Evolutionary conservation across 208 protist genomes (phyloP).

Genomic region (Sergeia podlipaevii): DNA sequence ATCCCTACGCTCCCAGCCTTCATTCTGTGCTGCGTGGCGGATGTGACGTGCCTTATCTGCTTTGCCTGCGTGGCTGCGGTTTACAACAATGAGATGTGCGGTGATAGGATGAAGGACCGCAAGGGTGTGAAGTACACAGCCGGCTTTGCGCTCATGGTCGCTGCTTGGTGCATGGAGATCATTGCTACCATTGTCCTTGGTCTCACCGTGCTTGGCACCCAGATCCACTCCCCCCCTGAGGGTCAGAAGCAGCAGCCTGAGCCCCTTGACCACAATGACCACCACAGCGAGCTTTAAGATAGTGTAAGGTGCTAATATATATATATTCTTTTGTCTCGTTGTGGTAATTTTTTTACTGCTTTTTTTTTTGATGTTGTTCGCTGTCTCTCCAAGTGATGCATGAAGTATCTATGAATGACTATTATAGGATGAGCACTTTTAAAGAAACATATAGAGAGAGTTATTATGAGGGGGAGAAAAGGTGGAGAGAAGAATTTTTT

Average conservation of each 20-base stretch:
- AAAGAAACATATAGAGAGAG: no score
- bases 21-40: not conserved
- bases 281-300: no score
- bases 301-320: no score
- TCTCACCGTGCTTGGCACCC: constrained; percentile 11
- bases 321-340: no score
- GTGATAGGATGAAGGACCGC: constrained; percentile 6
- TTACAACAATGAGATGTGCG: constrained; percentile 11
- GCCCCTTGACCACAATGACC: not conserved
- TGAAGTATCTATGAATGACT: no score
- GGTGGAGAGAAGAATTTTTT: no score
- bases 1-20: constrained; percentile 4
- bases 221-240: constrained; percentile 5
- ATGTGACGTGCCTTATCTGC: constrained; percentile 7
- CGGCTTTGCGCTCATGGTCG: constrained; percentile 18
- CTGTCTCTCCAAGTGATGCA: no score
- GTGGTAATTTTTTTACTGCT: no score
- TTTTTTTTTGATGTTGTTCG: no score
- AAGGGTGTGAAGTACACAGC: constrained; percentile 12
- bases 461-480: no score
- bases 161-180: constrained; percentile 12
- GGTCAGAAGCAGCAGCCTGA: constrained; percentile 8
- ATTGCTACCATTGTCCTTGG: constrained; percentile 9
- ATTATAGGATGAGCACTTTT: no score
- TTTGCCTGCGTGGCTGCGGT: constrained; percentile 13